A percentile compares a stretch with the other conserved stretches of the same genome.
phyloP scores from a whole-genome alignment of 2,329 filamentous ascomycete species.

The Alternaria longipes region DNA sequence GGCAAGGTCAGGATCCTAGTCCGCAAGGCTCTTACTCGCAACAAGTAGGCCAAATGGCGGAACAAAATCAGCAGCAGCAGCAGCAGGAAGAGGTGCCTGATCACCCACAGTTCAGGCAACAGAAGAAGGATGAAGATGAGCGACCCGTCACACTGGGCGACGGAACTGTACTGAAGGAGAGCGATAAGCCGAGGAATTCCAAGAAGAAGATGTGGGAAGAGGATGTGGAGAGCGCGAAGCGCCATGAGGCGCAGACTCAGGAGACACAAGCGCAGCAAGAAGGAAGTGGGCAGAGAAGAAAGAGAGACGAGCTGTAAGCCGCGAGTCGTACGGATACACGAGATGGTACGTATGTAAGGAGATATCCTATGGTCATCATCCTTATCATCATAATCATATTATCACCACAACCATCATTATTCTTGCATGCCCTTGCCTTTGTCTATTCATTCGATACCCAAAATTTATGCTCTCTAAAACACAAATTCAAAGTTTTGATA shows the following conservation, averaged over 20 bases:
- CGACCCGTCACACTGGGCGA: constrained; percentile 54
- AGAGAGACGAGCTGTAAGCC: constrained; percentile 39
- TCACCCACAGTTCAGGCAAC: constrained; percentile 37
- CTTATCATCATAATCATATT: background rate
- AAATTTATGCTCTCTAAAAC: too few species aligned
- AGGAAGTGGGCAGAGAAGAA: constrained; percentile 13
- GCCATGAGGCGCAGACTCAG: constrained; percentile 34
- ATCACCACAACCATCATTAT: background rate
- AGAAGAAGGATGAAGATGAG: constrained; percentile 36
- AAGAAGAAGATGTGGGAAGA: constrained; percentile 72
- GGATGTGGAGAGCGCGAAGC: constrained; percentile 43
- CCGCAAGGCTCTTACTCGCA: constrained; percentile 50
- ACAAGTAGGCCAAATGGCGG: constrained; percentile 31
- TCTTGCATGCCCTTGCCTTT: too few species aligned
- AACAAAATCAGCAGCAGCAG: constrained; percentile 33
- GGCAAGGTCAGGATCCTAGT: constrained; percentile 53
- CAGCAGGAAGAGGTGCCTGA: constrained; percentile 32
- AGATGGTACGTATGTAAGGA: background rate
- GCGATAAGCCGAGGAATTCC: constrained; percentile 59
- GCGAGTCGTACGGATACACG: background rate
- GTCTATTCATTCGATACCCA: background rate
- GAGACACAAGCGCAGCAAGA: constrained; percentile 19
- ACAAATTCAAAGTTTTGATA: too few species aligned
- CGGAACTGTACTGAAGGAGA: constrained; percentile 56
- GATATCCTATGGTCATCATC: background rate